Evolutionary conservation across 257 asterid genomes (phyloP), one percentile per base, ranked within the genome.

Genomic region (Paraleonurus japonicus): DNA sequence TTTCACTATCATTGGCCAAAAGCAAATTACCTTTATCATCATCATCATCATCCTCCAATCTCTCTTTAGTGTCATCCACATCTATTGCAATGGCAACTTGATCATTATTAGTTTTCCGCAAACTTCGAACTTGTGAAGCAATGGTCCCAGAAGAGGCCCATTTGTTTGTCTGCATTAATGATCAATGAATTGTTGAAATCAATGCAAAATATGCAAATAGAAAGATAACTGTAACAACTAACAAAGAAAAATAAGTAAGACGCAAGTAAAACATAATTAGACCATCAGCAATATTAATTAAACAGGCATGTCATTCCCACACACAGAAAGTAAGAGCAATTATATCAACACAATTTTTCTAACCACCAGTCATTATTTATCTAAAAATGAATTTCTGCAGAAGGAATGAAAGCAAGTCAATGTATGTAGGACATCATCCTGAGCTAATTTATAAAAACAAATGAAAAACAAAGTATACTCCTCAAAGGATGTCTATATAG

Each of bases 51-150:
- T 90, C 96, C 70, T 87, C 95, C 81, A 84, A 74, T 51, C 79
- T 75, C 76, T 82, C 83, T 54, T 78, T 73, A 70, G 79, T 78
- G 64, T 79, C 87, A 84, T 92, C 89, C 81, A 77, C 64, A 86
- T 94, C 98, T 74, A 94, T 85, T 59, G 98, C 96, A 79, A 94
- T 76, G 35, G 98, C 93, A 78, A 91, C 93, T 69, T 91, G 98
- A 74, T 94, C 99, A 69, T 74, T 91, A 69, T 92, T 92, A 17
- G 83, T 61, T 86, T 95, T 95, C 72, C 98, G 90, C 82, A 88
- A 83, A 84, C 98, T 87, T 65, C 99, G 96, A 74, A 91, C 97
- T 85, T 91, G 99, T 2, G 92, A 82, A 41, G 91, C 85, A 75
- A 81, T 59, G 69, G 81, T 65, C 67, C 88, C 96, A 78, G 90